phyloP scores from a whole-genome alignment of 116 monocot genomes.

The Phalaenopsis hybrid region DNA sequence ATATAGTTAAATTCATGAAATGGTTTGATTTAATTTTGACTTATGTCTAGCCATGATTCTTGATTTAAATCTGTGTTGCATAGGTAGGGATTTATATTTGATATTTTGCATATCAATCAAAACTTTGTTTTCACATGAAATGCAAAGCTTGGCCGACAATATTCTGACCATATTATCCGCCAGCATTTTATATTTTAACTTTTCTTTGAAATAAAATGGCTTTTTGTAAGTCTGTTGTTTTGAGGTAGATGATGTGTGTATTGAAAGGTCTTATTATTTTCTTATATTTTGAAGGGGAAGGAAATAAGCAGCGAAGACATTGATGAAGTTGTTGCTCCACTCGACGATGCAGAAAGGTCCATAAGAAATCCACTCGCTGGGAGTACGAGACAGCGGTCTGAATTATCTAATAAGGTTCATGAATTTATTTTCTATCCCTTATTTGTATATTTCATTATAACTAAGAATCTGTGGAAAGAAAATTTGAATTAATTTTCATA shows the following conservation, averaged over 20 bases:
- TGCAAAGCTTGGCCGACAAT: no score
- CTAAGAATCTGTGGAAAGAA: background rate
- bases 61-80: no score
- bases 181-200: background rate
- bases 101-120: no score
- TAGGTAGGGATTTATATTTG: no score
- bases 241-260: background rate
- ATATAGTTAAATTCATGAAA: no score
- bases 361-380: conserved; percentile 23
- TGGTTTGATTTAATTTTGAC: no score
- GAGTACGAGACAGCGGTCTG: conserved; percentile 33
- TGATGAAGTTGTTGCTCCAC: conserved; percentile 8
- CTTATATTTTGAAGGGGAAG: conserved; percentile 25
- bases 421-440: conserved; percentile 24
- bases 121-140: no score
- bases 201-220: background rate
- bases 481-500: background rate
- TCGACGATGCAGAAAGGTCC: conserved; percentile 28
- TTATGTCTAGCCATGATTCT: no score
- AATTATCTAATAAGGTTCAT: conserved; percentile 29
- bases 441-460: background rate
- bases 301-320: conserved; percentile 20
- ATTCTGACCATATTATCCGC: no score
- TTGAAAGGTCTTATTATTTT: background rate
- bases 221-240: background rate